phyloP scores from a whole-genome alignment of 257 asterid species.

The Verbascum thapsus region DNA sequence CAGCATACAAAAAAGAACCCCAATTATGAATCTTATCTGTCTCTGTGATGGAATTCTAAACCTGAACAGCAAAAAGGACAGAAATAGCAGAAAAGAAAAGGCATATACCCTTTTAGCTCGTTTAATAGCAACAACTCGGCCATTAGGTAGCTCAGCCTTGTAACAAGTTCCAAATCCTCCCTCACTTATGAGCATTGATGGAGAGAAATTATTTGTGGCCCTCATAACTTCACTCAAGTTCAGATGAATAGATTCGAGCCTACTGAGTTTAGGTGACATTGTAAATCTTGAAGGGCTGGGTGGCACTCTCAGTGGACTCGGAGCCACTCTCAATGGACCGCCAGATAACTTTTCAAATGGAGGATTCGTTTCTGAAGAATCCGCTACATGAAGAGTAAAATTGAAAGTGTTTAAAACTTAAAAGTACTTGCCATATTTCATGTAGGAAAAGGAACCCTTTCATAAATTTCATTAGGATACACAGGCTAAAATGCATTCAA shows the following conservation, averaged over 20 bases:
- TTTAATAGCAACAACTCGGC: slow-evolving; percentile 83
- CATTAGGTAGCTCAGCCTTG: slow-evolving; percentile 84
- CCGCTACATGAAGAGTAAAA: slow-evolving; percentile 50
- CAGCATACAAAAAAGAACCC: slow-evolving; percentile 2
- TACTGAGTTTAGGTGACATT: slow-evolving; percentile 81
- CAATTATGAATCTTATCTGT: neutral
- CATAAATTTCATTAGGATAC: neutral
- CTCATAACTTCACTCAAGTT: slow-evolving; percentile 63
- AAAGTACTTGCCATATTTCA: neutral
- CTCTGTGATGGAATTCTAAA: neutral
- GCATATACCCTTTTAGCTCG: slow-evolving; percentile 83
- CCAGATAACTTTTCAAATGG: slow-evolving; percentile 21
- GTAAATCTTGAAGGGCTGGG: slow-evolving; percentile 96
- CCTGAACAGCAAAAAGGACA: neutral
- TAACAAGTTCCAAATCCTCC: slow-evolving; percentile 97
- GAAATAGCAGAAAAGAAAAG: neutral
- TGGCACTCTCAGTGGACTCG: slow-evolving; percentile 76
- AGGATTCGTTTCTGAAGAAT: slow-evolving; percentile 59
- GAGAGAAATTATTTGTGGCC: slow-evolving; percentile 81
- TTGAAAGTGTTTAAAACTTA: slow-evolving; percentile 4
- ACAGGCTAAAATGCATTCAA: neutral
- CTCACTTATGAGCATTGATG: slow-evolving; percentile 68
- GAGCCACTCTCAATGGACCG: slow-evolving; percentile 64
- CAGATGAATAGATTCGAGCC: slow-evolving; percentile 87
- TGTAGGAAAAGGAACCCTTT: neutral